Evolutionary conservation across 192 early-diverging fungal species (phyloP).

Genomic region (Podila epicladia): DNA sequence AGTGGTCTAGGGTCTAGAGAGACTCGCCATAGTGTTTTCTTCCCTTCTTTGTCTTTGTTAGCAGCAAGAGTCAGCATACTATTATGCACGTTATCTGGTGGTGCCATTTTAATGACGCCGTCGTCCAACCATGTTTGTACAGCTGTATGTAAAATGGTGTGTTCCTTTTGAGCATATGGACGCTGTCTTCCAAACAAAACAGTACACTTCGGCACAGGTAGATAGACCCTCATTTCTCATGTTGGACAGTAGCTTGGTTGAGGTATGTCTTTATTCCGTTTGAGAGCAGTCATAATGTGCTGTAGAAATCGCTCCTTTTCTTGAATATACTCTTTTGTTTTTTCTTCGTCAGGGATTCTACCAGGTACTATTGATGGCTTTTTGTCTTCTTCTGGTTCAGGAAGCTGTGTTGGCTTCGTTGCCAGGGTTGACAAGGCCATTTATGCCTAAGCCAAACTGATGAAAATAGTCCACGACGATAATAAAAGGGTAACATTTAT

Average conservation of each 20-base stretch:
- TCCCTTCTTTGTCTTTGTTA: slow-evolving; percentile 25
- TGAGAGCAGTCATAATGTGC: background rate
- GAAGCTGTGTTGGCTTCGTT: background rate
- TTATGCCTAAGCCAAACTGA: slow-evolving; percentile 7
- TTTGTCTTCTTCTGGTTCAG: background rate
- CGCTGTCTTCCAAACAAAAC: slow-evolving; percentile 2
- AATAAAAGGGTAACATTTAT: background rate
- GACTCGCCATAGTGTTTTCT: slow-evolving; percentile 9
- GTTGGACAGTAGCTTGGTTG: slow-evolving; percentile 4
- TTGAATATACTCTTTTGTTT: background rate
- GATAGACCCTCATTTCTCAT: slow-evolving; percentile 18
- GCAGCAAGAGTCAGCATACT: slow-evolving; percentile 14
- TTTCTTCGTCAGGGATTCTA: background rate
- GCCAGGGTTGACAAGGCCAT: background rate
- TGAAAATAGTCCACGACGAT: slow-evolving; percentile 14
- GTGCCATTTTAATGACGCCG: background rate
- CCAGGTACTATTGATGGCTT: slow-evolving; percentile 2
- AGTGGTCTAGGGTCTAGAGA: slow-evolving; percentile 25
- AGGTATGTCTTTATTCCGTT: background rate
- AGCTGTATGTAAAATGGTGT: background rate
- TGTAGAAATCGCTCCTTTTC: slow-evolving; percentile 1
- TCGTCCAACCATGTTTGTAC: slow-evolving; percentile 4
- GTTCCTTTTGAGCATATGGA: slow-evolving; percentile 10
- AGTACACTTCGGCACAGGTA: slow-evolving; percentile 13
- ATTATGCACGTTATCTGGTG: slow-evolving; percentile 9